Conservation (phyloP, 108 stramenopile genomes). For the Aurantiochytrium sp. region DNA sequence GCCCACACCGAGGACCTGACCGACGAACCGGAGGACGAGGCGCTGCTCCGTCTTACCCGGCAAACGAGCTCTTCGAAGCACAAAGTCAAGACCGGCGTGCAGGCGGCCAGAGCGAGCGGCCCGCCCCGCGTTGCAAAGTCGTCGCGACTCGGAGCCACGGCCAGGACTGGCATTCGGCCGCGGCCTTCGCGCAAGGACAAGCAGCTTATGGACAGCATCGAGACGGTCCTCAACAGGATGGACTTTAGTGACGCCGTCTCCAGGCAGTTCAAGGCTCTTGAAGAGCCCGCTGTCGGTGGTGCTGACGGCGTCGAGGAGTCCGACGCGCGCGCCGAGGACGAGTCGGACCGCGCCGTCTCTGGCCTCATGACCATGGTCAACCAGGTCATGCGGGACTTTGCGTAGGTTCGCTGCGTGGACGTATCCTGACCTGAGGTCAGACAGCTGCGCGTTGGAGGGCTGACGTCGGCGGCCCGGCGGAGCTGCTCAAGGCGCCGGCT, state of each 20-base stretch:
- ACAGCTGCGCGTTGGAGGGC: no score
- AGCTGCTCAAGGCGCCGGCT: no score
- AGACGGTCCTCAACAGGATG: not conserved
- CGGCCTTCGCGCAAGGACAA: not conserved
- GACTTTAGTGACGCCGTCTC: not conserved
- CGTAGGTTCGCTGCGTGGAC: not conserved
- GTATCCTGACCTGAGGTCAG: no score
- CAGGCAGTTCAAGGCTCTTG: not conserved
- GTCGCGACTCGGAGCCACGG: no score
- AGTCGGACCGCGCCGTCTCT: not conserved
- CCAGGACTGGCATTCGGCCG: not conserved
- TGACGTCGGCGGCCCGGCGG: no score
- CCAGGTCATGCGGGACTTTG: not conserved
- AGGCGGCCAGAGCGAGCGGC: no score
- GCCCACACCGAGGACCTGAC: not conserved
- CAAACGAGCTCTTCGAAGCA: not conserved
- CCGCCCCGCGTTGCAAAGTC: no score
- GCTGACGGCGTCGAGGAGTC: no score
- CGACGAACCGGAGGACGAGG: not conserved
- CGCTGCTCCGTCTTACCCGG: not conserved
- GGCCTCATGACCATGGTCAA: not conserved
- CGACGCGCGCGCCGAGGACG: not conserved
- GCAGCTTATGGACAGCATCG: conserved; percentile 17
- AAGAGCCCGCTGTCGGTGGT: not conserved
- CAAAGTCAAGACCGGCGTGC: not conserved